Conservation (phyloP, 306 rosid species). For the Cucurbita moschata region DNA sequence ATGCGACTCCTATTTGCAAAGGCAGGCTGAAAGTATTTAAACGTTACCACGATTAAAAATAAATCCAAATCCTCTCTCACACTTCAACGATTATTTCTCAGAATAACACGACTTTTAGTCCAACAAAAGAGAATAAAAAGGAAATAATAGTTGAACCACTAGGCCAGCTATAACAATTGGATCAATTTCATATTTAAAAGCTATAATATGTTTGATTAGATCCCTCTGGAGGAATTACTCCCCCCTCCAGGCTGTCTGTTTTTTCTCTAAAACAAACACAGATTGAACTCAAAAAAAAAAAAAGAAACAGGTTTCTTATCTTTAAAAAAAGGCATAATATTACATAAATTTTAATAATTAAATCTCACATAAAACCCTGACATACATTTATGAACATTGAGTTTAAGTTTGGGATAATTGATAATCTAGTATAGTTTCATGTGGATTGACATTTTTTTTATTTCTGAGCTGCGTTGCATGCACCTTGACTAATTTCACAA, state of each 20-base stretch:
- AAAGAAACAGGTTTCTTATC: too few relatives aligned
- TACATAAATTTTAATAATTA: background rate
- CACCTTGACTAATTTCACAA: background rate
- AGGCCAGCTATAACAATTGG: background rate
- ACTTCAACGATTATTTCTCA: background rate
- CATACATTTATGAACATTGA: background rate
- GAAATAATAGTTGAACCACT: background rate
- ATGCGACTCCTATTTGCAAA: conserved; percentile 85
- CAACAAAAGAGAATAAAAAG: background rate
- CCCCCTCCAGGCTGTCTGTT: too few relatives aligned
- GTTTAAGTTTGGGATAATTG: background rate
- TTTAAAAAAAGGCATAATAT: background rate
- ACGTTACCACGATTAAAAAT: background rate
- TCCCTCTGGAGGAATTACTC: background rate
- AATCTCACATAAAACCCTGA: background rate
- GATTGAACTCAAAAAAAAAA: too few relatives aligned
- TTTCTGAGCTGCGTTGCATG: too few relatives aligned
- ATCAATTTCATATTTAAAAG: background rate
- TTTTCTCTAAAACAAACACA: too few relatives aligned
- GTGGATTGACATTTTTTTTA: background rate
- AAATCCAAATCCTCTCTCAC: background rate
- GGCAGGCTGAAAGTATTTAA: conserved; percentile 66
- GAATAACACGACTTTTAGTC: background rate
- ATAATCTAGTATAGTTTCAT: background rate
- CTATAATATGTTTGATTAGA: background rate